Percentiles rank a stretch among this genome's conserved stretches.
Conservation (phyloP, 192 early-diverging fungal genomes). For the Blastocladiella britannica region DNA sequence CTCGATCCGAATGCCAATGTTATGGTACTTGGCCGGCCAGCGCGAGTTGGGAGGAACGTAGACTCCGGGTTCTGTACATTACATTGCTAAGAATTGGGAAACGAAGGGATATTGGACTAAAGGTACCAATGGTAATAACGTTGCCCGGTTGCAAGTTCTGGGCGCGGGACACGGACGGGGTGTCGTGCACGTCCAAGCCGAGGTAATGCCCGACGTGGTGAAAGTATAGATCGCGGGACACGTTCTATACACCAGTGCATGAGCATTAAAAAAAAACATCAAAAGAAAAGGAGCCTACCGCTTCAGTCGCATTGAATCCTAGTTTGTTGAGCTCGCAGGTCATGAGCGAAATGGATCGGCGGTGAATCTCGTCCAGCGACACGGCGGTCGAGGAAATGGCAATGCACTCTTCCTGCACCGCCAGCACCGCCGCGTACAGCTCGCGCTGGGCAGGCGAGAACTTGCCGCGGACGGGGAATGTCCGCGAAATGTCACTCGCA, state of each 20-base stretch:
- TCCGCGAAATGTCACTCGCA: conserved; percentile 78
- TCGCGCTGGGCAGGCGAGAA: conserved; percentile 58
- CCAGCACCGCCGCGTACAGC: conserved; percentile 64
- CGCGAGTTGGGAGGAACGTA: conserved; percentile 59
- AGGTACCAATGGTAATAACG: conserved; percentile 70
- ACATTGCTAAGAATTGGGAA: conserved; percentile 4
- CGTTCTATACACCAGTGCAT: conserved; percentile 25
- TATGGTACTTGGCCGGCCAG: conserved; percentile 63
- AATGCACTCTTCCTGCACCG: conserved; percentile 67
- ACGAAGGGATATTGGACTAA: not conserved
- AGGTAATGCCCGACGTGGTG: conserved; percentile 91
- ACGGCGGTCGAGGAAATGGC: conserved; percentile 12
- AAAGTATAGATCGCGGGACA: conserved; percentile 61
- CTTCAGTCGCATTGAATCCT: conserved; percentile 33
- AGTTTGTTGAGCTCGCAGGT: conserved; percentile 47
- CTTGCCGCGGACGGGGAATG: conserved; percentile 77
- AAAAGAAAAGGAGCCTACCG: conserved; percentile 12
- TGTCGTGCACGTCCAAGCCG: conserved; percentile 90
- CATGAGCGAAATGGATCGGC: conserved; percentile 43
- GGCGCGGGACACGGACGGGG: conserved; percentile 46
- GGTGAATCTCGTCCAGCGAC: conserved; percentile 68
- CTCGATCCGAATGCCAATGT: conserved; percentile 86
- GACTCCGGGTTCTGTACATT: conserved; percentile 55
- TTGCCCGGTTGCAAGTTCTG: conserved; percentile 49
- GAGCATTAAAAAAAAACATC: not conserved